These are phyloP conservation scores for Sparassis latifolia DNA, from an alignment of 1,284 basidiomycete species.

Conservation along the genomic window DNA sequence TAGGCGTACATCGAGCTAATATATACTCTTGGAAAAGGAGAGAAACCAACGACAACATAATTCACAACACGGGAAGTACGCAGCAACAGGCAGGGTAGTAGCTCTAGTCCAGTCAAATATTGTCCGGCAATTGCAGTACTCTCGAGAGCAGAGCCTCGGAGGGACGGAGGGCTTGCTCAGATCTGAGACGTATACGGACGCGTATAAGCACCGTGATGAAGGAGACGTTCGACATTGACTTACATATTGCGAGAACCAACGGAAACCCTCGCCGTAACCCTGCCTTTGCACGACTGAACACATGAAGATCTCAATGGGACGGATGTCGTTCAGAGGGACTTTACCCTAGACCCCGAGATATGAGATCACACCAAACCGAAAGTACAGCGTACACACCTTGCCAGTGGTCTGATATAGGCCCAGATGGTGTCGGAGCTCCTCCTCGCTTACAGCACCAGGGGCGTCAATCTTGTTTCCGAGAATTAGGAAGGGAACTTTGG, in stretches of 20 bases:
- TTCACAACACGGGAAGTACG: not conserved
- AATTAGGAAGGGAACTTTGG: slow-evolving; percentile 97
- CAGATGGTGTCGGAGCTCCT: slow-evolving; percentile 92
- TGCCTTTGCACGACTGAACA: slow-evolving; percentile 99
- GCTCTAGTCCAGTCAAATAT: not conserved
- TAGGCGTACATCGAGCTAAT: no score
- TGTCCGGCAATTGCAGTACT: not conserved
- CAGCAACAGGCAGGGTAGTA: not conserved
- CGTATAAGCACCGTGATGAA: no score
- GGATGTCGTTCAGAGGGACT: slow-evolving; percentile 92
- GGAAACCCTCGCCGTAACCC: slow-evolving; percentile 98
- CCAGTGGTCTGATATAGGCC: slow-evolving; percentile 99
- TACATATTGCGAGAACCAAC: slow-evolving; percentile 98
- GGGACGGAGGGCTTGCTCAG: no score
- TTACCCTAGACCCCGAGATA: slow-evolving; percentile 66
- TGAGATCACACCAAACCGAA: not conserved
- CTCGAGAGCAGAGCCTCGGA: no score
- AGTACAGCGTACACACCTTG: slow-evolving; percentile 62
- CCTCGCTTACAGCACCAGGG: slow-evolving; percentile 95
- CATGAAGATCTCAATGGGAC: slow-evolving; percentile 99
- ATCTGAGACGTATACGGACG: no score
- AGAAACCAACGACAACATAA: not conserved
- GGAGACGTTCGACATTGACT: slow-evolving; percentile 17
- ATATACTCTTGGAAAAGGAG: no score
- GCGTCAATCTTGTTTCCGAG: slow-evolving; percentile 99